Evolutionary conservation across 176 grass and related monocot species (phyloP), one percentile per base, ranked within the genome.

Genomic region (Carex cristatella): DNA sequence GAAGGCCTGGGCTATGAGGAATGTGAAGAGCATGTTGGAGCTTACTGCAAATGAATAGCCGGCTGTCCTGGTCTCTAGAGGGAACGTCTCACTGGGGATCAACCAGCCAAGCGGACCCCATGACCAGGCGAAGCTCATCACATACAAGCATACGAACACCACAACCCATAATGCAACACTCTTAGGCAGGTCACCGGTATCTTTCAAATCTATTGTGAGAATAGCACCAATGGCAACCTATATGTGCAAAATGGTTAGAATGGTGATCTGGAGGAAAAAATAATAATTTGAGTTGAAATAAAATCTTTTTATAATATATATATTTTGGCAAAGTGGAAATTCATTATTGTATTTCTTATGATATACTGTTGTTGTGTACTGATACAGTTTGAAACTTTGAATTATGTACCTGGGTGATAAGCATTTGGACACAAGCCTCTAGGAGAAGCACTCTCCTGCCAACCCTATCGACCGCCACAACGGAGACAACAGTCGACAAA

Each of bases 101-200:
- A 94, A 70, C 92, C 92, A 94, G 0, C 87, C 89, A 0, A 91
- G 80, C 3, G 90, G 92, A 1, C 90, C 92, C 90, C 90, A 94
- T 12, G 92, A 94, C 92, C 92, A 91, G 0, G 92, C 92, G 72
- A 94, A 94, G 83, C 87, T 88, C n/a, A 72, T 81, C 3, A 94
- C 89, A 60, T 89, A 91, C 33, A 86, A 32, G 81, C 89, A 94
- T n/a, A 94, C 89, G 13, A 90, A 57, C 49, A 91, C 61, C 10
- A 91, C 86, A 55, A 90, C 88, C 10, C 28, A 3, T 33, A 88
- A 27, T 16, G 83, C 86, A 84, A 71, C 53, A 1, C 10, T 4
- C 6, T 31, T 5, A 0, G 59, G n/a, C 0, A 87, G 87, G 5
- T 3, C n/a, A 16, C 27, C 11, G 23, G 69, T 46, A 1, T 23